Evolutionary conservation across 2,329 filamentous ascomycete genomes (phyloP).

Genomic region (Phyllachora maydis): DNA sequence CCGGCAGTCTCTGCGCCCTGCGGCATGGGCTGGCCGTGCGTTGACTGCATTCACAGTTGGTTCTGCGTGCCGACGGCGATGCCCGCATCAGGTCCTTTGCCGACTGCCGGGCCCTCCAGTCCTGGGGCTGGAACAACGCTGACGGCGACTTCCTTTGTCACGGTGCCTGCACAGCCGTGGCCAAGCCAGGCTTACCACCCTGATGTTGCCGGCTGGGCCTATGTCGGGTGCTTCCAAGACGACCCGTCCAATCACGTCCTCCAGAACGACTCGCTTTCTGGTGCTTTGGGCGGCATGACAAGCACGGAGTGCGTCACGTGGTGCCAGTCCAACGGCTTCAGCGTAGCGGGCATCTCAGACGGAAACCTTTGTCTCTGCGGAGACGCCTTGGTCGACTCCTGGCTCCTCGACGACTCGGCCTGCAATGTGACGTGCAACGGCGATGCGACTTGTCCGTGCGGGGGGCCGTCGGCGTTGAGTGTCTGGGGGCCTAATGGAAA

Average conservation of each 20-base stretch:
- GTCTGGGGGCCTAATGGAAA: conserved; percentile 6
- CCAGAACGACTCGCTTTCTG: conserved; percentile 4
- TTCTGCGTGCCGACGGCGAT: conserved; percentile 12
- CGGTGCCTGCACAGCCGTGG: background rate
- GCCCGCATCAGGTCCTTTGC: conserved; percentile 1
- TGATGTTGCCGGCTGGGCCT: conserved; percentile 3
- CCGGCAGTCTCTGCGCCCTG: conserved; percentile 13
- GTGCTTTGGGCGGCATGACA: conserved; percentile 4
- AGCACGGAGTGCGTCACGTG: conserved; percentile 5
- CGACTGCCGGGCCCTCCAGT: background rate
- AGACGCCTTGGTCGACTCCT: conserved; percentile 5
- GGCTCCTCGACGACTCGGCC: conserved; percentile 5
- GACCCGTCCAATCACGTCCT: conserved; percentile 4
- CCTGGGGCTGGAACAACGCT: conserved; percentile 1
- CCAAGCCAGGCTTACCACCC: conserved; percentile 1
- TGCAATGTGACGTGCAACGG: conserved; percentile 6
- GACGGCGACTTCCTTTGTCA: conserved; percentile 2
- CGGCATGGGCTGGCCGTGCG: conserved; percentile 15
- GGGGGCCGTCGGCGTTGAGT: conserved; percentile 6
- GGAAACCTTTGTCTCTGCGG: conserved; percentile 7
- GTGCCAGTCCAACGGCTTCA: conserved; percentile 4
- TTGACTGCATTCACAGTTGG: conserved; percentile 14
- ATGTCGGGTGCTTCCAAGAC: conserved; percentile 6
- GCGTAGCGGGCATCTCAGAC: conserved; percentile 5
- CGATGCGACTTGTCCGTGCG: conserved; percentile 3